A percentile compares a stretch with the other conserved stretches of the same genome.
phyloP scores from a whole-genome alignment of 495 filamentous ascomycete species.

The Podospora didyma region DNA sequence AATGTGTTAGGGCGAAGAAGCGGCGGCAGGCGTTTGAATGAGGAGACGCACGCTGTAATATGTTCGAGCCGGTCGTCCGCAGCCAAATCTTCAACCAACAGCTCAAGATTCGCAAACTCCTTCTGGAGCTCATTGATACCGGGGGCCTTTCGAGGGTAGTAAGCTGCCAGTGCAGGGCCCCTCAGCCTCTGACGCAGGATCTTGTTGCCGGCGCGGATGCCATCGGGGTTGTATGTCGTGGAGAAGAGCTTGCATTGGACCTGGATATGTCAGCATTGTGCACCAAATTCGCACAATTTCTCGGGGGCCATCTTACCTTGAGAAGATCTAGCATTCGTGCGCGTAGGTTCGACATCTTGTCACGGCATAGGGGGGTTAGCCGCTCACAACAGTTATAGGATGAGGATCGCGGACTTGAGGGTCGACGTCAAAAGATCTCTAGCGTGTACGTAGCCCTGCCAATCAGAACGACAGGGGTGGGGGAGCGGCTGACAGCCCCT shows the following conservation, averaged over 20 bases:
- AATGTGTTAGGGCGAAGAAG: constrained; percentile 20
- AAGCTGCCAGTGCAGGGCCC: constrained; percentile 72
- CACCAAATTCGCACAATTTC: neutral
- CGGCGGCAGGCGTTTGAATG: neutral
- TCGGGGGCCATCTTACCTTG: constrained; percentile 51
- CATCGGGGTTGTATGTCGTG: constrained; percentile 81
- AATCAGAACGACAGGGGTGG: constrained; percentile 4
- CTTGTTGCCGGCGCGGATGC: constrained; percentile 79
- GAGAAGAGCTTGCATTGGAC: constrained; percentile 88
- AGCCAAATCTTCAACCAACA: constrained; percentile 65
- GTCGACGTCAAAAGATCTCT: constrained; percentile 14
- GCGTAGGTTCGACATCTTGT: constrained; percentile 67
- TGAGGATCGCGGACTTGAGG: neutral
- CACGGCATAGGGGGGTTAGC: constrained; percentile 19
- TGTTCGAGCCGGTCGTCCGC: constrained; percentile 77
- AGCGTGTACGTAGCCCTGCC: constrained; percentile 5
- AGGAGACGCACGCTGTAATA: constrained; percentile 49
- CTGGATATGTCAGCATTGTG: constrained; percentile 40
- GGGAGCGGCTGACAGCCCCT: neutral
- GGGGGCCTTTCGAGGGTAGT: constrained; percentile 75
- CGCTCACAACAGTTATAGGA: constrained; percentile 2
- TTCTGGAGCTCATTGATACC: constrained; percentile 65
- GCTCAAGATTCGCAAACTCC: constrained; percentile 49
- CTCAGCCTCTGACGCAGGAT: constrained; percentile 78
- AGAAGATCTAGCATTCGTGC: constrained; percentile 71